Evolutionary conservation across 176 grass and related monocot genomes (phyloP), one percentile per base, ranked within the genome.

Genomic region (Melocanna baccifera): DNA sequence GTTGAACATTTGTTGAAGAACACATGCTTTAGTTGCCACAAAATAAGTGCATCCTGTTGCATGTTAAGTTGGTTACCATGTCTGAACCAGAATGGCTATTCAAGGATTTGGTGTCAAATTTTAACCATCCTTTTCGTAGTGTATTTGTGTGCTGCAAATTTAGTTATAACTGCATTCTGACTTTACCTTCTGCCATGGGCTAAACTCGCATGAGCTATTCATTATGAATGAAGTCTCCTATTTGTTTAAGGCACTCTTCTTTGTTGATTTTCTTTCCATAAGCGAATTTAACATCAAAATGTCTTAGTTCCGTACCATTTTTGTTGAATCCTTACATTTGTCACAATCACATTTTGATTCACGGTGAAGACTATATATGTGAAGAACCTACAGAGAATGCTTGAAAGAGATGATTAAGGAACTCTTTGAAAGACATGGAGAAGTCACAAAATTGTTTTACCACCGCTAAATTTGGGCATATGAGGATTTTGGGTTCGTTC

Each of bases 321-420:
- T 78, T 18, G 18, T 76, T 43, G 13, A 45, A 5, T 43, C 9
- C 16, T 62, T 8, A 11, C 47, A 81, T 81, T 50, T 76, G 28
- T 26, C 6, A 56, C 4, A 65, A 20, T 37, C 29, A 1, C 1
- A 16, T 65, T 78, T 65, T 26, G 25, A 26, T 71, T 52, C 6
- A 3, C 89, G 93, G 96, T 98, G 40, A n/a, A n/a, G n/a, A n/a
- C n/a, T n/a, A n/a, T n/a, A n/a, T n/a, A n/a, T n/a, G n/a, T n/a
- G n/a, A n/a, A 98, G 95, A 72, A 94, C 93, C 52, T 98, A 26
- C 96, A 28, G 96, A 98, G 74, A 88, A 95, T 87, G 90, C 78
- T 75, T 91, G 7, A 90, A 93, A 78, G 96, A 98, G 57, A 93
- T 82, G 72, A 73, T 98, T 28, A 98, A 93, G 89, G 96, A 98